Base-by-base conservation (phyloP, 768 basidiomycete species). In the Dacryopinax spathularia region DNA sequence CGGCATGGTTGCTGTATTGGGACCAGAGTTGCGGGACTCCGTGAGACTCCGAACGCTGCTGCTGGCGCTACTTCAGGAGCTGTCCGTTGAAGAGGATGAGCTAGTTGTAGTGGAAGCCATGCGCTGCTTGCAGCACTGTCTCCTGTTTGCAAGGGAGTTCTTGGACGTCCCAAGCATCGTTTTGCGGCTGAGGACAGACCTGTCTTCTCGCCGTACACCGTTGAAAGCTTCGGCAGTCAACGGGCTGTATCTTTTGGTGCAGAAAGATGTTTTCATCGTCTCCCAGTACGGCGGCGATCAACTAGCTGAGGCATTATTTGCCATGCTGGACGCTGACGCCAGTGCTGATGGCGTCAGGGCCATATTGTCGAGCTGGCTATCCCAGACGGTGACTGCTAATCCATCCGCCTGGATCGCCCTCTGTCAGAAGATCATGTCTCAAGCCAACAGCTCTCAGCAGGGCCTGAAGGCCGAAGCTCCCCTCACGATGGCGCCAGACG, bases 341-440 rank as follows among this genome's bases (percentile, higher is more conserved):
- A 89, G 87, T 1, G 88, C 97, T 16, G 88, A 95, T 67, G 96
- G 96, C 2, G 93, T 98, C 25, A 80, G 89, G 33, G 88, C 91
- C 66, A 92, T 97, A 64, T 98, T 98, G 68, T 78, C 83, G 13
- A 91, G 88, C 67, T 99, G 96, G 96, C 78, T 98, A 6, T 84
- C 88, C 66, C 96, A 99, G 73, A 98, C 96, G 0, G 94, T 91
- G 1, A 80, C 89, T 20, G 83, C 89, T 63, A 90, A 93, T 66
- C 95, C 96, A 0, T 92, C 89, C 0, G 96, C 94, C 0, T 99
- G 96, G 96, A 96, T 99, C 63, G 93, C 94, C 70, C 80, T 98
- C 1, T 98, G 95, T 69, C 95, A 97, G 73, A 80, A 92, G 27
- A 98, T 99, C 71, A 97, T 99, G 92, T 86, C 90, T 5, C 81